Conservation (phyloP, 176 grass and related monocot genomes). For the Chloris gayana region DNA sequence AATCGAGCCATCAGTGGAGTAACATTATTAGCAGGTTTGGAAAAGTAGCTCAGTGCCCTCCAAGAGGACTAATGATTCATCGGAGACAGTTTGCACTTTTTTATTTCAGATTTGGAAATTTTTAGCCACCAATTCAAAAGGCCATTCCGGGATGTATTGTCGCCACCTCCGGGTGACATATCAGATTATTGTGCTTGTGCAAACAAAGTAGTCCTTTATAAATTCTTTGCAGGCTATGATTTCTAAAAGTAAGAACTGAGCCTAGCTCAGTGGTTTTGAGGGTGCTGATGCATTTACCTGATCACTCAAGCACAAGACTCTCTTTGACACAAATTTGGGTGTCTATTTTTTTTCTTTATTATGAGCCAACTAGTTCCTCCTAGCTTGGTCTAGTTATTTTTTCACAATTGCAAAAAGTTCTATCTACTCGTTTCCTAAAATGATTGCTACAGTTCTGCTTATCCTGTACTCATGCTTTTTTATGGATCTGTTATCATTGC, state of each 20-base stretch:
- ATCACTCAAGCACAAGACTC: not conserved
- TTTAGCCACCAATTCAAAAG: not conserved
- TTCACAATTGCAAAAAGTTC: not conserved
- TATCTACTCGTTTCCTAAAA: not conserved
- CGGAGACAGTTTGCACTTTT: constrained; percentile 14
- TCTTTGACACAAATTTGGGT: not conserved
- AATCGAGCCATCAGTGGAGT: constrained; percentile 3
- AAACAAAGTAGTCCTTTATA: constrained; percentile 1
- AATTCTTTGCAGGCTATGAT: not conserved
- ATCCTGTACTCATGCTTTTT: constrained; percentile 8
- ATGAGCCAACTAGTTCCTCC: not conserved
- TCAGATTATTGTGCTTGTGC: constrained; percentile 2
- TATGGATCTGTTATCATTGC: constrained; percentile 7
- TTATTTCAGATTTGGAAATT: not conserved
- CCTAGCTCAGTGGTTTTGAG: not conserved
- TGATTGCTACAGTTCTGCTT: not conserved
- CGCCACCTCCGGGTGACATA: constrained; percentile 2
- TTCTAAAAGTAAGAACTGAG: not conserved
- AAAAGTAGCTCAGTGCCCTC: not conserved
- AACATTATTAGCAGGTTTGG: not conserved
- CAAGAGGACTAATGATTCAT: constrained; percentile 7
- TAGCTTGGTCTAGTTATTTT: not conserved
- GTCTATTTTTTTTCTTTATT: not conserved
- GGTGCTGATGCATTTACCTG: not conserved
- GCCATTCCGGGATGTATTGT: not conserved